Percentiles rank a stretch among this genome's conserved stretches.
Evolutionary conservation across 2,329 filamentous ascomycete genomes (phyloP).

Genomic region (Nothophaeocryptopus gaeumannii): DNA sequence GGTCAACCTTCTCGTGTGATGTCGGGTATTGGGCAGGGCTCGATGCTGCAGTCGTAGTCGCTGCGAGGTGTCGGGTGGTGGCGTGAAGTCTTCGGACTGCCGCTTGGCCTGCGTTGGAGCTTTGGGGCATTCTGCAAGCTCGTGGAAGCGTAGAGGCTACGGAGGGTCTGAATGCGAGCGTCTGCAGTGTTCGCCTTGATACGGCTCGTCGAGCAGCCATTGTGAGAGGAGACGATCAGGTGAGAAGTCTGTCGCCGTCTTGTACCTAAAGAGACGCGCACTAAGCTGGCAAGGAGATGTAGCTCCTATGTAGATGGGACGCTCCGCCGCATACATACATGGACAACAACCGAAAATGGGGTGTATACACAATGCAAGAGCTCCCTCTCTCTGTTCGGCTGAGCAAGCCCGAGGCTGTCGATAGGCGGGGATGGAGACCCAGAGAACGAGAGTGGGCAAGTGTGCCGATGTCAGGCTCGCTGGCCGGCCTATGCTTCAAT

Average conservation of each 20-base stretch:
- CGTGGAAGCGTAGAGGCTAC: slow-evolving; percentile 34
- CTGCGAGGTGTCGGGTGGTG: slow-evolving; percentile 53
- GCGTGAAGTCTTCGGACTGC: slow-evolving; percentile 52
- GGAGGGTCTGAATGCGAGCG: slow-evolving; percentile 38
- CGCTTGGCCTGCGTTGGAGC: slow-evolving; percentile 37
- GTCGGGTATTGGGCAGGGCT: slow-evolving; percentile 62
- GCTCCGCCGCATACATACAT: too few relatives aligned
- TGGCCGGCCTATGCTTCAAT: too few relatives aligned
- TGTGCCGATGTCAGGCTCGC: too few relatives aligned
- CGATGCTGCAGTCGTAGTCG: slow-evolving; percentile 49
- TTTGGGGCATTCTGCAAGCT: slow-evolving; percentile 33
- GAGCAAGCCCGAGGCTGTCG: too few relatives aligned
- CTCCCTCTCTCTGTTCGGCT: too few relatives aligned
- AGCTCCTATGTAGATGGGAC: too few relatives aligned
- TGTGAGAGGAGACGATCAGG: slow-evolving; percentile 5
- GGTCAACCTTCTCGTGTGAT: slow-evolving; percentile 66
- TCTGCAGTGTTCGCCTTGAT: slow-evolving; percentile 41
- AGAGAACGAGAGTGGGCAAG: too few relatives aligned
- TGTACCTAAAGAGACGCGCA: slow-evolving; percentile 16
- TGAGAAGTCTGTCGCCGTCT: slow-evolving; percentile 6
- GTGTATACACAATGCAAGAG: too few relatives aligned
- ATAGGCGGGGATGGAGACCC: too few relatives aligned
- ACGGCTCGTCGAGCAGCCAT: slow-evolving; percentile 49
- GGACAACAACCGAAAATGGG: too few relatives aligned
- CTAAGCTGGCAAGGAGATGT: too few relatives aligned